Percentiles rank a stretch among this genome's conserved stretches.
Evolutionary conservation across 495 filamentous ascomycete genomes (phyloP).

Genomic region (Cercophora newfieldiana): DNA sequence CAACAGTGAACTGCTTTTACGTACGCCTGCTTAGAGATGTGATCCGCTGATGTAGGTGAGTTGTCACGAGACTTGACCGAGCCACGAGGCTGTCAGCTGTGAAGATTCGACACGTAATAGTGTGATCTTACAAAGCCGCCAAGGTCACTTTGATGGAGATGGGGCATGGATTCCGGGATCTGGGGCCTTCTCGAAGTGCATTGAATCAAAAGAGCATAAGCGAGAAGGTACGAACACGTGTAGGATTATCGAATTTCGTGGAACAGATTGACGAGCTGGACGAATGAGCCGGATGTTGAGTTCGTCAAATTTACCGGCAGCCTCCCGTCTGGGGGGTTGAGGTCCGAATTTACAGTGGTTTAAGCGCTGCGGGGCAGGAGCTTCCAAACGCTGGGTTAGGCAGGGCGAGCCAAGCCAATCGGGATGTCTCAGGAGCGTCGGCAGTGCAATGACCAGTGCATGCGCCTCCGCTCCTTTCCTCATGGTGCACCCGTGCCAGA

Average conservation of each 20-base stretch:
- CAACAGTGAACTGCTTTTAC: neutral
- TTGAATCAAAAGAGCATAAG: neutral
- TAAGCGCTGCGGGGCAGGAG: neutral
- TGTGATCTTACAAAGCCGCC: neutral
- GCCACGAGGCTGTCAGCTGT: neutral
- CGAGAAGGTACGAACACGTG: neutral
- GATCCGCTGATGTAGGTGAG: neutral
- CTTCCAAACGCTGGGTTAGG: neutral
- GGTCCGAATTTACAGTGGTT: neutral
- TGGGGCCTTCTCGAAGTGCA: neutral
- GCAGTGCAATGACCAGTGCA: slow-evolving; percentile 5
- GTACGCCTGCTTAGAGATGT: neutral
- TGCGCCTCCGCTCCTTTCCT: slow-evolving; percentile 13
- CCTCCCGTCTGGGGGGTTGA: neutral
- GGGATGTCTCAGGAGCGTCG: slow-evolving; percentile 7
- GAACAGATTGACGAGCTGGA: neutral
- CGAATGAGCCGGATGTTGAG: neutral
- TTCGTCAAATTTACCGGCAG: neutral
- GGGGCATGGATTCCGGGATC: neutral
- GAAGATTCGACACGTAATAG: neutral
- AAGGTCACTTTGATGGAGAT: neutral
- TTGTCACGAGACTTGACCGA: neutral
- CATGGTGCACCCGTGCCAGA: slow-evolving; percentile 4
- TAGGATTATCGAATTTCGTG: neutral
- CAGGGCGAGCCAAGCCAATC: slow-evolving; percentile 4